Conservation (phyloP, 768 basidiomycete genomes). For the Agaricus subrufescens region DNA sequence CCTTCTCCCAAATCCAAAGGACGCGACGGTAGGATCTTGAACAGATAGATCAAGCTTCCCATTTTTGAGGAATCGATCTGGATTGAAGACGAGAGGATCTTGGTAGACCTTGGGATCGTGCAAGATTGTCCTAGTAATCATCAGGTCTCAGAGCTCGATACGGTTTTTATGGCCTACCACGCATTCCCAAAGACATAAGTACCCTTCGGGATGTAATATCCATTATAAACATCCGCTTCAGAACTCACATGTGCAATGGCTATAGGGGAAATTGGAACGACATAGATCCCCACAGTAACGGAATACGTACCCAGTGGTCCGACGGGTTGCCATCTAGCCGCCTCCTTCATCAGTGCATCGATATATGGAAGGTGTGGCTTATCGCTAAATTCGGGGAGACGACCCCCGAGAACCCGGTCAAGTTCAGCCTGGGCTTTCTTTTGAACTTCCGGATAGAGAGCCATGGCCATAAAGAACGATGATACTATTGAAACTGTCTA, state of each 20-base stretch:
- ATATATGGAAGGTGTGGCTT: constrained; percentile 25
- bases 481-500: constrained; percentile 14
- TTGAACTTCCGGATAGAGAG: constrained; percentile 14
- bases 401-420: constrained; percentile 14
- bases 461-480: constrained; percentile 16
- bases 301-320: constrained; percentile 18
- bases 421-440: constrained; percentile 13
- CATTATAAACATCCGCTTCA: neutral
- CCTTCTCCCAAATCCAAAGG: constrained; percentile 27
- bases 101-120: constrained; percentile 17
- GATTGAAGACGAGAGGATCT: constrained; percentile 21
- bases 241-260: neutral
- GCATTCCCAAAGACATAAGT: neutral
- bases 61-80: constrained; percentile 24
- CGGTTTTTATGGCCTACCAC: neutral
- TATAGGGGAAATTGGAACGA: neutral
- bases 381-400: constrained; percentile 27
- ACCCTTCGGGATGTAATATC: neutral
- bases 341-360: constrained; percentile 30
- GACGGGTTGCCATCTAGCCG: constrained; percentile 27
- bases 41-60: constrained; percentile 18
- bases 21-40: constrained; percentile 20
- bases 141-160: neutral
- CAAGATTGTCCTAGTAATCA: constrained; percentile 12
- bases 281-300: neutral